These are phyloP conservation scores for Ceratobasidium sp. DNA, from an alignment of 1,284 basidiomycete species.

Conservation along the genomic window DNA sequence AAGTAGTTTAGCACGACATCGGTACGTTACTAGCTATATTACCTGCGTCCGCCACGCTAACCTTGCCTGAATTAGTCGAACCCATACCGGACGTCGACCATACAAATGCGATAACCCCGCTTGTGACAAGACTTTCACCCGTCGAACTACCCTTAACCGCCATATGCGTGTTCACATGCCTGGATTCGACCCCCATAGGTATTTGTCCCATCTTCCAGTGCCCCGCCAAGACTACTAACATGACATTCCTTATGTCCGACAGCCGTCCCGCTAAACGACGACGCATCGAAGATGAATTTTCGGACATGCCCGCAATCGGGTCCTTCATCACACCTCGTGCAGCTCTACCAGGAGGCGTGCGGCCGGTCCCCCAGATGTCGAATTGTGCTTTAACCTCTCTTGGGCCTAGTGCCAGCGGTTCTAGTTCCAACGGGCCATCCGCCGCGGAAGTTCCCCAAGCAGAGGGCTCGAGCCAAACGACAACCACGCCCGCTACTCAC, in stretches of 20 bases:
- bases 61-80: constrained; percentile 23
- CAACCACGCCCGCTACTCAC: not conserved
- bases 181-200: constrained; percentile 84
- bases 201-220: constrained; percentile 44
- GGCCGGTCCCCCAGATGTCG: constrained; percentile 37
- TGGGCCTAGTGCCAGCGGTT: constrained; percentile 9
- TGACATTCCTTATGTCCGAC: not conserved
- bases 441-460: constrained; percentile 1
- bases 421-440: constrained; percentile 4
- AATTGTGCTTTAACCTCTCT: constrained; percentile 34
- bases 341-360: constrained; percentile 24
- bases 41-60: not conserved
- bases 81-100: constrained; percentile 74
- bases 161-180: constrained; percentile 87
- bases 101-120: constrained; percentile 81
- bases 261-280: constrained; percentile 36
- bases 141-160: constrained; percentile 78
- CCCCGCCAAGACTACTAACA: not conserved
- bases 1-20: constrained; percentile 86
- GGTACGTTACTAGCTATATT: constrained; percentile 52
- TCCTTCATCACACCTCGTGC: constrained; percentile 38
- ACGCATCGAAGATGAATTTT: constrained; percentile 28
- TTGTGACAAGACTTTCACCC: constrained; percentile 86
- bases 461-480: not conserved
- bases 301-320: constrained; percentile 27